phyloP scores from a whole-genome alignment of 2,329 filamentous ascomycete genomes.

The Leptographium procerum region DNA sequence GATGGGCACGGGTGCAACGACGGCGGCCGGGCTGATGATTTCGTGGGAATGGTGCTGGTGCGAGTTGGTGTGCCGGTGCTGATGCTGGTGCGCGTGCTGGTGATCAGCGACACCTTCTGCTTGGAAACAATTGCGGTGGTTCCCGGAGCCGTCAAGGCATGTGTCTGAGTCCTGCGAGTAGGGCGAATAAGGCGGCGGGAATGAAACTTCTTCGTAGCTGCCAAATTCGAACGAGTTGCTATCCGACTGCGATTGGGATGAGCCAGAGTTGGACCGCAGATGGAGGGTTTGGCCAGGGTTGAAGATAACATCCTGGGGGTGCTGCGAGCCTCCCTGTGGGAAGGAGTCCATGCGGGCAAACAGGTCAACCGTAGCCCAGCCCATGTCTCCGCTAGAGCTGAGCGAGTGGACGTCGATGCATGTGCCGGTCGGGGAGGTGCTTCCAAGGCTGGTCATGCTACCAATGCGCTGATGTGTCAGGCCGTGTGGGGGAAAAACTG shows the following conservation, averaged over 20 bases:
- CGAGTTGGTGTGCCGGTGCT: slow-evolving; percentile 37
- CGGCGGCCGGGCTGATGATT: slow-evolving; percentile 55
- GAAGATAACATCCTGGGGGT: slow-evolving; percentile 57
- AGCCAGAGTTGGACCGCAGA: slow-evolving; percentile 76
- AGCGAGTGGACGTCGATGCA: slow-evolving; percentile 81
- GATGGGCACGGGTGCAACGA: slow-evolving; percentile 58
- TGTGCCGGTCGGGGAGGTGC: slow-evolving; percentile 63
- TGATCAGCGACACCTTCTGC: slow-evolving; percentile 31
- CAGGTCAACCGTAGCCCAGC: slow-evolving; percentile 70
- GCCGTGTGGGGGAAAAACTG: slow-evolving; percentile 23
- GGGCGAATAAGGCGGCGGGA: slow-evolving; percentile 54
- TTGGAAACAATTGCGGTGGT: slow-evolving; percentile 51
- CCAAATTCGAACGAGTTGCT: slow-evolving; percentile 54
- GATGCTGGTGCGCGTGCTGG: slow-evolving; percentile 19
- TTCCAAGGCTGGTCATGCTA: slow-evolving; percentile 33
- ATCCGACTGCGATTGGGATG: slow-evolving; percentile 67
- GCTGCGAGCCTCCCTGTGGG: slow-evolving; percentile 38
- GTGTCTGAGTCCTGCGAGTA: slow-evolving; percentile 76
- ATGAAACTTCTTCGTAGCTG: slow-evolving; percentile 71
- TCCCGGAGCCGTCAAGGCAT: slow-evolving; percentile 47
- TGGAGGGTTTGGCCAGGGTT: slow-evolving; percentile 88
- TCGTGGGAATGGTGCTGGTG: slow-evolving; percentile 34
- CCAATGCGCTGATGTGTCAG: slow-evolving; percentile 20
- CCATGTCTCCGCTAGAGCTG: slow-evolving; percentile 57
- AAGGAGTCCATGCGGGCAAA: slow-evolving; percentile 61